Evolutionary conservation across 208 protist species (phyloP).

Genomic region (Acanthamoeba royreba): DNA sequence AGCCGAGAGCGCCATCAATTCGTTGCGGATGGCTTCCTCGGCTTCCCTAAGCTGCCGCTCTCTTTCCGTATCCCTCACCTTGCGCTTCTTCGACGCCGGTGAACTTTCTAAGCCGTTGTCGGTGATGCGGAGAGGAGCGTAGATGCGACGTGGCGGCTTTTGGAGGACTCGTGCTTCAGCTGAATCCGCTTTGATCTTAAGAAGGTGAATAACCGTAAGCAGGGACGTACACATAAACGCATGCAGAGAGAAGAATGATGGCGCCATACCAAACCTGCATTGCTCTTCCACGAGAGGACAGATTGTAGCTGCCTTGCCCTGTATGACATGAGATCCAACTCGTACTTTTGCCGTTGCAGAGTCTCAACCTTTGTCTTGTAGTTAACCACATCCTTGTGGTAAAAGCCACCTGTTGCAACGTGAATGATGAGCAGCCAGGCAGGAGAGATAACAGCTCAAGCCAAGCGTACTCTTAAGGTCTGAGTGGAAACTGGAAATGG

Average conservation of each 20-base stretch:
- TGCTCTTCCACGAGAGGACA: neutral
- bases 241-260: neutral
- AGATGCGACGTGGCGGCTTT: neutral
- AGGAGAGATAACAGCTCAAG: neutral
- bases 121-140: neutral
- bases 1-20: neutral
- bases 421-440: neutral
- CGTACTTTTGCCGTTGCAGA: conserved; percentile 17
- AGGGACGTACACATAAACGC: too few relatives aligned
- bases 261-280: neutral
- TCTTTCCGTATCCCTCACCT: neutral
- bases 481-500: neutral
- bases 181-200: neutral
- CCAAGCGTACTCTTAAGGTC: neutral
- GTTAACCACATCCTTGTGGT: neutral
- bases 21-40: neutral
- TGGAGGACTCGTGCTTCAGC: neutral
- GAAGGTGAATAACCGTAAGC: neutral
- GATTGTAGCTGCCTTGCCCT: neutral
- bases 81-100: neutral
- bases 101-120: neutral
- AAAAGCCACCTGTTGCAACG: neutral
- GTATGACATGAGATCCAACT: neutral
- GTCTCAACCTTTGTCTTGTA: neutral
- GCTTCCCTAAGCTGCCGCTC: neutral